These are phyloP conservation scores for Mycena alexandri DNA, from an alignment of 768 basidiomycete species.

Conservation along the genomic window DNA sequence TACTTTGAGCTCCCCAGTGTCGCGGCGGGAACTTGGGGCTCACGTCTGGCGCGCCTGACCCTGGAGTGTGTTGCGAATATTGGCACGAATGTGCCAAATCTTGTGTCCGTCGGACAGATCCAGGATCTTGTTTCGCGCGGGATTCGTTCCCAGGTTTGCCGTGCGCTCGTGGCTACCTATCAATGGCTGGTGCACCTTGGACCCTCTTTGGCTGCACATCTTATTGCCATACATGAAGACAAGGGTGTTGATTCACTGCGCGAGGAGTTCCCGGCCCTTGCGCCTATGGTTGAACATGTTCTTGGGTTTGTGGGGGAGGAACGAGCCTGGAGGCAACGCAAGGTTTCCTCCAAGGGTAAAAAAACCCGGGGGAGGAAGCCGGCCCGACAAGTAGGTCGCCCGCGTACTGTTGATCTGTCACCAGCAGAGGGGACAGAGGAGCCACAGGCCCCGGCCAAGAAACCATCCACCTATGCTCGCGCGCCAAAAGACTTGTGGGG, in stretches of 20 bases:
- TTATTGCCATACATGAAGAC: background rate
- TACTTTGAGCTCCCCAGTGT: conserved; percentile 6
- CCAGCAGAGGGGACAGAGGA: too few species aligned
- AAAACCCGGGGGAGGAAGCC: background rate
- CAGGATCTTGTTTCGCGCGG: background rate
- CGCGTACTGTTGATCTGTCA: too few species aligned
- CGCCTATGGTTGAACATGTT: background rate
- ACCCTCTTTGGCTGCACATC: conserved; percentile 11
- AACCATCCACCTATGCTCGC: too few species aligned
- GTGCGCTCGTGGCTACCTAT: background rate
- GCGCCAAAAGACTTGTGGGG: too few species aligned
- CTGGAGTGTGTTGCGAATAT: conserved; percentile 8
- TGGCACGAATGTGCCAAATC: background rate
- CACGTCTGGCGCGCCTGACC: background rate
- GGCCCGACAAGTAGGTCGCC: too few species aligned
- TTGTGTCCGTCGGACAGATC: background rate
- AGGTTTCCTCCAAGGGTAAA: background rate
- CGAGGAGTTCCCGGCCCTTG: background rate
- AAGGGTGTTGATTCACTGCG: background rate
- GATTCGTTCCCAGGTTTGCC: background rate
- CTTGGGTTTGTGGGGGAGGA: background rate
- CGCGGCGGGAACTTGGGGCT: background rate
- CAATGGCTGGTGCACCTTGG: conserved; percentile 14
- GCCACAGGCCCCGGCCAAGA: too few species aligned
- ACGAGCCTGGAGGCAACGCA: background rate